Evolutionary conservation across 495 filamentous ascomycete genomes (phyloP).

Genomic region (Talaromyces ruber): DNA sequence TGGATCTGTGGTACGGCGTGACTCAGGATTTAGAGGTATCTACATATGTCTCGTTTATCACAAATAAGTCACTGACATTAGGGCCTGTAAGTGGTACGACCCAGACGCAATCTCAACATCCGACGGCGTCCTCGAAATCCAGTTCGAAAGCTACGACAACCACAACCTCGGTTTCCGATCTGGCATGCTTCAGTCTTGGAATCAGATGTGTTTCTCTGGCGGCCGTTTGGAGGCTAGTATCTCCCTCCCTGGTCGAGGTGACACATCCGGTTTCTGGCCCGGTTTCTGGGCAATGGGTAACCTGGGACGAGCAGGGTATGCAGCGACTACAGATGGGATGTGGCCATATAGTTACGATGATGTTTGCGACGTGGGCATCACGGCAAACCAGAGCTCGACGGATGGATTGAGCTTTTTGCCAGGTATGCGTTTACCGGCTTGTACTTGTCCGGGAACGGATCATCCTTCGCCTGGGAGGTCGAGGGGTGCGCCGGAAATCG

Average conservation of each 20-base stretch:
- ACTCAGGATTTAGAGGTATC: constrained; percentile 63
- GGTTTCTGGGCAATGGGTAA: constrained; percentile 80
- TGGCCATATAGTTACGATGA: constrained; percentile 76
- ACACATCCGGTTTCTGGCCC: constrained; percentile 67
- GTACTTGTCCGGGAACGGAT: constrained; percentile 56
- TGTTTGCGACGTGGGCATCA: constrained; percentile 66
- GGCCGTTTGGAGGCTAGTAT: constrained; percentile 70
- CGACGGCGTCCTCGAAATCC: constrained; percentile 58
- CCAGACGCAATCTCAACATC: constrained; percentile 65
- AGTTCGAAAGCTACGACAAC: constrained; percentile 59
- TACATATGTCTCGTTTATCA: neutral
- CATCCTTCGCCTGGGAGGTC: constrained; percentile 65
- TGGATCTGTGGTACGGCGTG: constrained; percentile 76
- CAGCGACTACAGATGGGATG: constrained; percentile 62
- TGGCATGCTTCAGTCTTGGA: constrained; percentile 80
- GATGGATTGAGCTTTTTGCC: constrained; percentile 64
- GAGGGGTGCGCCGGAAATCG: constrained; percentile 67
- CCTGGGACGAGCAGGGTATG: constrained; percentile 60
- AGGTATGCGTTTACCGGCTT: constrained; percentile 66
- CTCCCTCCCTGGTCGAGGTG: constrained; percentile 63
- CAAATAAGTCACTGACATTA: neutral
- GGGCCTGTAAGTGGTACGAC: constrained; percentile 61
- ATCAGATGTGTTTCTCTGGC: constrained; percentile 70
- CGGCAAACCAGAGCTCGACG: constrained; percentile 61
- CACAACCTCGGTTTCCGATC: constrained; percentile 65